Percentiles rank a stretch among this genome's conserved stretches.
Evolutionary conservation across 139 green algal species (phyloP).

Genomic region (Dunaliella primolecta): DNA sequence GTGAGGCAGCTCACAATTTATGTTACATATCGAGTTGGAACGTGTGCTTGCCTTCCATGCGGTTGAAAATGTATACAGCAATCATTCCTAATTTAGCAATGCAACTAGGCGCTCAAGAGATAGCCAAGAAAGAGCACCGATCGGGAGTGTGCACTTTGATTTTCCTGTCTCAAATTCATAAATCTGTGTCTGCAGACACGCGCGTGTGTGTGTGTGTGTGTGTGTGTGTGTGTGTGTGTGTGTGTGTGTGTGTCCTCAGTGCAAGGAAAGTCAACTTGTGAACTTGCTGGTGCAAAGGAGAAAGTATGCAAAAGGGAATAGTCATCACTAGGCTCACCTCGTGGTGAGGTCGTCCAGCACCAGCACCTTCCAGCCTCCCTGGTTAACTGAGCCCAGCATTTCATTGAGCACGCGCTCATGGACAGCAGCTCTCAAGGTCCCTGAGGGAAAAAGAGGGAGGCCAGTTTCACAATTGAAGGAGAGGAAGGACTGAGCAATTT

Average conservation of each 20-base stretch:
- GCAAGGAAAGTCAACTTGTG: too few species aligned
- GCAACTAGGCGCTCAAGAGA: too few species aligned
- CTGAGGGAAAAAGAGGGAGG: conserved; percentile 20
- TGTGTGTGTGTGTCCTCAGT: background rate
- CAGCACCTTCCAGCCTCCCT: conserved; percentile 74
- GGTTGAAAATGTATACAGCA: too few species aligned
- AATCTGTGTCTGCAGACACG: background rate
- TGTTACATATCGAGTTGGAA: too few species aligned
- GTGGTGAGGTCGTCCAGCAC: conserved; percentile 79
- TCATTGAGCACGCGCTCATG: conserved; percentile 51
- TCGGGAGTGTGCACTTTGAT: too few species aligned
- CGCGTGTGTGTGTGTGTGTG: background rate
- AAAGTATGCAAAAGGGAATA: too few species aligned
- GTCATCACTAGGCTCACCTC: conserved; percentile 2
- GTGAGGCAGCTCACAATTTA: too few species aligned
- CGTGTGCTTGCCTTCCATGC: too few species aligned
- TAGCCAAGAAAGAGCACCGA: too few species aligned
- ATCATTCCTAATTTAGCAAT: too few species aligned
- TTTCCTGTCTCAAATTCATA: background rate
- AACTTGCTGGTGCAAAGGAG: background rate
- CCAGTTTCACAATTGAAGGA: background rate
- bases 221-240: background rate
- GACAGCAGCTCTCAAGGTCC: conserved; percentile 33
- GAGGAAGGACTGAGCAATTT: too few species aligned
- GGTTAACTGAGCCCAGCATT: conserved; percentile 66